phyloP scores from a whole-genome alignment of 805 yeast species.

The Ogataea parapolymorpha region DNA sequence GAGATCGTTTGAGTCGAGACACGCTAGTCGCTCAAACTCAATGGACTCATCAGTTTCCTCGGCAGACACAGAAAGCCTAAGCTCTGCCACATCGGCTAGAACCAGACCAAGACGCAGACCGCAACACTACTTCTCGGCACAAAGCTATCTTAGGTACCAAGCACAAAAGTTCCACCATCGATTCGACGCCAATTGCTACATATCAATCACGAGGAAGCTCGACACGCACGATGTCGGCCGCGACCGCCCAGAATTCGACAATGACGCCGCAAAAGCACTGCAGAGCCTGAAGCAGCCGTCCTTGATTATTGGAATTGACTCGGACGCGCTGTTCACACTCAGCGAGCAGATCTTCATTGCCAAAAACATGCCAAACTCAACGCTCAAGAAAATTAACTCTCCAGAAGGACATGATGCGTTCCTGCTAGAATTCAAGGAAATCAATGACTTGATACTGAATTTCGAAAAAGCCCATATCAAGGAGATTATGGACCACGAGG shows the following conservation, averaged over 20 bases:
- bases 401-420: conserved; percentile 99
- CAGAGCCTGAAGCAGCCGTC: conserved; percentile 67
- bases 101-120: conserved; percentile 37
- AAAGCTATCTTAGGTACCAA: conserved; percentile 89
- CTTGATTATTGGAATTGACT: conserved; percentile 80
- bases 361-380: conserved; percentile 64
- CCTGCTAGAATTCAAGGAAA: conserved; percentile 79
- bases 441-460: conserved; percentile 64
- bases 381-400: conserved; percentile 70
- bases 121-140: conserved; percentile 84
- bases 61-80: conserved; percentile 27
- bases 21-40: conserved; percentile 30
- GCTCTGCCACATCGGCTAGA: conserved; percentile 4
- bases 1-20: conserved; percentile 28
- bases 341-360: conserved; percentile 88
- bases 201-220: conserved; percentile 85
- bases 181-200: conserved; percentile 96
- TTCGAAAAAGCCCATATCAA: conserved; percentile 60
- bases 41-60: conserved; percentile 26
- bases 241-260: conserved; percentile 48
- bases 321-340: conserved; percentile 90
- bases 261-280: conserved; percentile 49
- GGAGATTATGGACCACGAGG: conserved; percentile 55
- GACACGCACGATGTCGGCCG: conserved; percentile 95
- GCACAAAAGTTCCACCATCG: conserved; percentile 85